Evolutionary conservation across 768 basidiomycete genomes (phyloP).

Genomic region (Lactarius evosmus): DNA sequence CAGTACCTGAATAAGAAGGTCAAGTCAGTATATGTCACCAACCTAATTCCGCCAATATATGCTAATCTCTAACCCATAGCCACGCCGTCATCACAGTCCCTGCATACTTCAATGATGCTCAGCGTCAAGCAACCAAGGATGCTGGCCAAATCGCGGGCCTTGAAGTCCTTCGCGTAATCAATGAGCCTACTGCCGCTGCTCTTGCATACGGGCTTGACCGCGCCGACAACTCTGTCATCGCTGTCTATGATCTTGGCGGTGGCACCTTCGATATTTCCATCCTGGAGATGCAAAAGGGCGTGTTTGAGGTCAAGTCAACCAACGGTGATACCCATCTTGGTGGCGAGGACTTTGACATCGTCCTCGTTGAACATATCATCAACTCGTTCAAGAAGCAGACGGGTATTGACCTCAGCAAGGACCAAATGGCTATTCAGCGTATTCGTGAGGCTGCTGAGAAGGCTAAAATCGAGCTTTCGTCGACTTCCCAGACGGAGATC

Average conservation of each 20-base stretch:
- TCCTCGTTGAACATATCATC: slow-evolving; percentile 81
- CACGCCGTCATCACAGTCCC: slow-evolving; percentile 94
- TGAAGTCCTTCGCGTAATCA: slow-evolving; percentile 96
- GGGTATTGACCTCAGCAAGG: slow-evolving; percentile 74
- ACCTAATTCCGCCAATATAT: background rate
- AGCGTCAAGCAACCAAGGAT: slow-evolving; percentile 97
- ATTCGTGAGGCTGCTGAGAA: slow-evolving; percentile 99
- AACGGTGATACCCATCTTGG: slow-evolving; percentile 98
- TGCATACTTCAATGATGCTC: slow-evolving; percentile 99
- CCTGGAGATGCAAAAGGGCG: slow-evolving; percentile 98
- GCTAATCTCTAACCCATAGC: slow-evolving; percentile 37
- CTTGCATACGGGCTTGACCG: slow-evolving; percentile 97
- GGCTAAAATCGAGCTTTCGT: slow-evolving; percentile 97
- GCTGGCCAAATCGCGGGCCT: slow-evolving; percentile 97
- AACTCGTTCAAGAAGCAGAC: slow-evolving; percentile 93
- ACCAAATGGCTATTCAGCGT: slow-evolving; percentile 97
- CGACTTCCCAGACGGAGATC: slow-evolving; percentile 92
- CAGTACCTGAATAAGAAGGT: slow-evolving; percentile 90
- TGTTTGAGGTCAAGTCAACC: slow-evolving; percentile 99
- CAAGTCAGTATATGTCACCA: slow-evolving; percentile 66
- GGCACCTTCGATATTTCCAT: slow-evolving; percentile 99
- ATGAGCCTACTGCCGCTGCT: slow-evolving; percentile 98
- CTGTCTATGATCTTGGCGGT: slow-evolving; percentile 97
- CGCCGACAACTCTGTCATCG: slow-evolving; percentile 76
- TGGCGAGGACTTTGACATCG: slow-evolving; percentile 94